Evolutionary conservation across 768 basidiomycete species (phyloP).

Genomic region (Lyophyllum shimeji): DNA sequence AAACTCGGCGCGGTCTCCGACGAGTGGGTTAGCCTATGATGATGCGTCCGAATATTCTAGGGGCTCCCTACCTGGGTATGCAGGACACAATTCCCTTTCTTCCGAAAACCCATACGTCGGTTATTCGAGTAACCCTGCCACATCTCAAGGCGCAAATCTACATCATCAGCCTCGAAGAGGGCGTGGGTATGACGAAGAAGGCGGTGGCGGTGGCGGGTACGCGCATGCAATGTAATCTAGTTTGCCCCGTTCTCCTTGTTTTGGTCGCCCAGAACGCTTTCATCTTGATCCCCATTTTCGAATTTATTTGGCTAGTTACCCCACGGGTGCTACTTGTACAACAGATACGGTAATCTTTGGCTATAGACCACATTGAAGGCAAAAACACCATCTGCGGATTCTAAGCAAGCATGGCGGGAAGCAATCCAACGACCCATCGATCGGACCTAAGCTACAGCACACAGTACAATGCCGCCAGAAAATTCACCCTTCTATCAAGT

Average conservation of each 20-base stretch:
- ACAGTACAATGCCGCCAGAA: neutral
- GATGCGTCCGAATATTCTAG: slow-evolving; percentile 19
- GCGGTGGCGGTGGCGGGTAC: slow-evolving; percentile 24
- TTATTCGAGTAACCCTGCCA: slow-evolving; percentile 17
- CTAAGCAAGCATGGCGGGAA: neutral
- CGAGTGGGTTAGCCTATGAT: slow-evolving; percentile 30
- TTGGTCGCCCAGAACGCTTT: neutral
- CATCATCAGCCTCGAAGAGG: slow-evolving; percentile 22
- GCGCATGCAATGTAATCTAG: slow-evolving; percentile 29
- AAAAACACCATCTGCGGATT: neutral
- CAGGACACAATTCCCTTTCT: neutral
- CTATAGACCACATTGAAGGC: slow-evolving; percentile 6
- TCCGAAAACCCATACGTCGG: slow-evolving; percentile 20
- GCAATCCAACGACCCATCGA: neutral
- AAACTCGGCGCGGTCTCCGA: slow-evolving; percentile 18
- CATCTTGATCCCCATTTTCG: slow-evolving; percentile 2
- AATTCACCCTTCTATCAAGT: neutral
- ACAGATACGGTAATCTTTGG: slow-evolving; percentile 15
- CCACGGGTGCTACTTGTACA: slow-evolving; percentile 16
- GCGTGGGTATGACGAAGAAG: slow-evolving; percentile 31
- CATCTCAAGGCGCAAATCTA: slow-evolving; percentile 12
- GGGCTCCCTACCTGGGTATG: slow-evolving; percentile 6
- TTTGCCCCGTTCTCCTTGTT: slow-evolving; percentile 17
- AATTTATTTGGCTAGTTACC: slow-evolving; percentile 3
- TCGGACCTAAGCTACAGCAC: neutral